phyloP scores from a whole-genome alignment of 2,329 filamentous ascomycete species.

The Delphinella strobiligena region DNA sequence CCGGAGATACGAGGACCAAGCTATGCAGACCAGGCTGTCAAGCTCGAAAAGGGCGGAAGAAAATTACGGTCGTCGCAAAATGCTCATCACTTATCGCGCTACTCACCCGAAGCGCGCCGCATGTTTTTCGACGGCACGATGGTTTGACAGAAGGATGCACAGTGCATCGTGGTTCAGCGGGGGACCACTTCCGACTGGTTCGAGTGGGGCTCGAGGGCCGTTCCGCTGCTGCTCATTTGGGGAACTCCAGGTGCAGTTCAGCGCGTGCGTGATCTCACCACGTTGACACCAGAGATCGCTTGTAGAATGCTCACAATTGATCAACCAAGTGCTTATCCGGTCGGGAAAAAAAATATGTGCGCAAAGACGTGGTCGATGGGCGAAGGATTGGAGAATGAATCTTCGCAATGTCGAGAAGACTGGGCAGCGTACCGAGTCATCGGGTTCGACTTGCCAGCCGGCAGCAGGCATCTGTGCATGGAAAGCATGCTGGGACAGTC shows the following conservation, averaged over 20 bases:
- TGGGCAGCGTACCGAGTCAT: background rate
- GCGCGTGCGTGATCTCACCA: too few relatives aligned
- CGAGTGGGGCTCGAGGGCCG: background rate
- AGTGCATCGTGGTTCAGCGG: background rate
- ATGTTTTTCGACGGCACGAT: background rate
- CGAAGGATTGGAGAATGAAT: background rate
- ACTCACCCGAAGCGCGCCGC: background rate
- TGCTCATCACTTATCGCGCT: background rate
- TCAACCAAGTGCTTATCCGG: too few relatives aligned
- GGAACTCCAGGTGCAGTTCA: background rate
- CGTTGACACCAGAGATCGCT: too few relatives aligned
- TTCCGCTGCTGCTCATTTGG: background rate
- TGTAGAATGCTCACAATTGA: too few relatives aligned
- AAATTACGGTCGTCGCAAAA: background rate
- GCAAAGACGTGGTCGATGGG: too few relatives aligned
- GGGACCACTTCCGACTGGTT: background rate
- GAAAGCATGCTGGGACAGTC: conserved; percentile 5
- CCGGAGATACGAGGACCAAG: too few relatives aligned
- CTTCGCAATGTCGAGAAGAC: too few relatives aligned
- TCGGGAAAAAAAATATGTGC: too few relatives aligned
- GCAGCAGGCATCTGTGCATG: too few relatives aligned
- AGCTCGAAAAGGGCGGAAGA: background rate
- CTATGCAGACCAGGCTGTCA: too few relatives aligned
- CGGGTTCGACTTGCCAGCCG: too few relatives aligned
- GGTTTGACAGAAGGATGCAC: background rate